Evolutionary conservation across 768 basidiomycete species (phyloP), one percentile per base, ranked within the genome.

Genomic region (Rhodotorula toruloides): DNA sequence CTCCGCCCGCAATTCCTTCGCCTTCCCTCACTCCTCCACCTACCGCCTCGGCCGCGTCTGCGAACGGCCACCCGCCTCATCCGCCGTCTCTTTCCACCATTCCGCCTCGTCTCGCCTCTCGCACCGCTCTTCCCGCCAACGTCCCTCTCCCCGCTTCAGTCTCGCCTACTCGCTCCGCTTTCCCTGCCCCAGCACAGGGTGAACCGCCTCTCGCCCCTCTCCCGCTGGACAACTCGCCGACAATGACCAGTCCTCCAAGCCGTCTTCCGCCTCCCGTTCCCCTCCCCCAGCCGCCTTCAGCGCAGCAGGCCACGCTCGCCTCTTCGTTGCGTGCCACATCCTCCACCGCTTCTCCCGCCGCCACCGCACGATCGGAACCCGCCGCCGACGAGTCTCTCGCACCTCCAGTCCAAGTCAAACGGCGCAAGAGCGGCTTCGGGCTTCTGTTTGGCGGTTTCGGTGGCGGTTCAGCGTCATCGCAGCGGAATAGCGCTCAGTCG

Each of bases 341-440:
- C n/a, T n/a, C n/a, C n/a, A n/a, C 31, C 46, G 12, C 40, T 56
- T 21, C 31, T 42, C 14, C 36, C 37, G 21, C 57, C 49, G 25
- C 13, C 17, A 19, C 47, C 14, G 25, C 48, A 5, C 55, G 40
- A n/a, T 42, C 57, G 2, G 14, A 32, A 5, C 12, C 53, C 31
- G 13, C 58, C 16, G 27, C 39, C 19, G 37, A 37, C 29, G 16
- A 46, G 1, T 43, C 58, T 21, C 53, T 60, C 53, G 58, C 58
- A 2, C 31, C 54, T 1, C 52, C 57, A 11, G 14, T 19, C n/a
- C 27, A 43, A 0, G 65, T 67, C 49, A 67, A 61, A 44, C 65
- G 65, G 3, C 65, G 65, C 47, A 61, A 61, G 54, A 57, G 54
- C 59, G 60, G 54, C 11, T 54, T 67, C 34, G 65, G 65, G 6